These are phyloP conservation scores for Gaeumannomyces tritici DNA, from an alignment of 2,329 filamentous ascomycete species.

Conservation along the genomic window DNA sequence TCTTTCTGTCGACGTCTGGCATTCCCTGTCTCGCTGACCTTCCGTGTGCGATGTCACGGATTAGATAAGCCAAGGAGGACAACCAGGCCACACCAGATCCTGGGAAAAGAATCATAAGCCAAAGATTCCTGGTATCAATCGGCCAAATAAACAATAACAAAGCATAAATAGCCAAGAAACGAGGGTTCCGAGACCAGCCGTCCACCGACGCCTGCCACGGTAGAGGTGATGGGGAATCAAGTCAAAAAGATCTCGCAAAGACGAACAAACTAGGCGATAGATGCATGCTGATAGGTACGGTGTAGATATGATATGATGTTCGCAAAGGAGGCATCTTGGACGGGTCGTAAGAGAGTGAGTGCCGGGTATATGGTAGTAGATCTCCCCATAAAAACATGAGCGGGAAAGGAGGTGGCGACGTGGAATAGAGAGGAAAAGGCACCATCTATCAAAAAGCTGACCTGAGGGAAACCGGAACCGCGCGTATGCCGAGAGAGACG, in stretches of 20 bases:
- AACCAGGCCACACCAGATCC: no score
- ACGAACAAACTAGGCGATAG: neutral
- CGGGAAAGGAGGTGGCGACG: no score
- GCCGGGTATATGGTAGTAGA: no score
- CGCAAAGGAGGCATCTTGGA: neutral
- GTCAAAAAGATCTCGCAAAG: neutral
- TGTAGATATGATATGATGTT: neutral
- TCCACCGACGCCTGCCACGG: neutral
- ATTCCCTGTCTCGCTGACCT: no score
- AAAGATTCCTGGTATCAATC: neutral
- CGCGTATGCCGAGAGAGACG: neutral
- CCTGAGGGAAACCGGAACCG: no score
- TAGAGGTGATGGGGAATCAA: neutral
- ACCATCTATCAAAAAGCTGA: no score
- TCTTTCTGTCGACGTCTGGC: no score
- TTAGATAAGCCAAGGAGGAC: no score
- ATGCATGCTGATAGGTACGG: neutral
- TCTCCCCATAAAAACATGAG: no score
- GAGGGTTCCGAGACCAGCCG: neutral
- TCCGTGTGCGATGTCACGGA: no score
- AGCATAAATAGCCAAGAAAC: neutral
- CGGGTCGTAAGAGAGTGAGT: neutral
- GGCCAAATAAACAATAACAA: neutral
- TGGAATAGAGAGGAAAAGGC: no score
- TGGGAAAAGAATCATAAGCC: neutral